phyloP scores from a whole-genome alignment of 31 red algal species.

The Endocladia muricata region DNA sequence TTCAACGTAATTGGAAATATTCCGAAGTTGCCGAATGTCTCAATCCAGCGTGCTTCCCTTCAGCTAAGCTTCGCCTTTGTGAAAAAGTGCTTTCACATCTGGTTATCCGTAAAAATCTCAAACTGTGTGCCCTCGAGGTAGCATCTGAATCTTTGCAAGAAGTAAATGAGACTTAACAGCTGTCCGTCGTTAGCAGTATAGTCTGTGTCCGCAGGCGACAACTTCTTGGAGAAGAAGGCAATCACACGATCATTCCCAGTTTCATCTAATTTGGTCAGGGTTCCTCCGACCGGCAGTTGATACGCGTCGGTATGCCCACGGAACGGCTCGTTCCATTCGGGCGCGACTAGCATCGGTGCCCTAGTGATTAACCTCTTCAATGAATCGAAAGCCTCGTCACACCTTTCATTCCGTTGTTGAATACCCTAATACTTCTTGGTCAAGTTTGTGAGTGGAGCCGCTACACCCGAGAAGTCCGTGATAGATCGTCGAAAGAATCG shows the following conservation, averaged over 20 bases:
- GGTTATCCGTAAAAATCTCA: not conserved
- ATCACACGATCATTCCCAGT: not conserved
- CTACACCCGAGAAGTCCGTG: constrained; percentile 1
- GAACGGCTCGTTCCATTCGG: constrained; percentile 16
- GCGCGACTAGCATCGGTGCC: constrained; percentile 9
- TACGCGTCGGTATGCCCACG: not conserved
- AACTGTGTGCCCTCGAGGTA: not conserved
- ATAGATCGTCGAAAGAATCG: constrained; percentile 16
- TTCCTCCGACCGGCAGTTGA: constrained; percentile 9
- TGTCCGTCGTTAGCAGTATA: constrained; percentile 20
- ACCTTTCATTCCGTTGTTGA: not conserved
- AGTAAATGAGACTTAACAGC: constrained; percentile 17
- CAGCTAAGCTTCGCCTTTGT: not conserved
- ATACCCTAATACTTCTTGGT: constrained; percentile 15
- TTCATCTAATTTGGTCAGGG: constrained; percentile 11
- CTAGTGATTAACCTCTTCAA: not conserved
- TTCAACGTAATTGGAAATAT: not conserved
- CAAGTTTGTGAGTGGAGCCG: constrained; percentile 13
- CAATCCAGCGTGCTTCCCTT: not conserved
- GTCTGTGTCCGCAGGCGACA: not conserved
- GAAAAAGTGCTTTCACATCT: not conserved
- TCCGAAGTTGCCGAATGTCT: not conserved
- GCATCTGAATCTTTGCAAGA: not conserved
- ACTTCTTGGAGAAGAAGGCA: constrained; percentile 1
- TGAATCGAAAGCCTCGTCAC: not conserved